Evolutionary conservation across 1,139 yeast species (phyloP).

Genomic region (Candida pseudoviswanathii): DNA sequence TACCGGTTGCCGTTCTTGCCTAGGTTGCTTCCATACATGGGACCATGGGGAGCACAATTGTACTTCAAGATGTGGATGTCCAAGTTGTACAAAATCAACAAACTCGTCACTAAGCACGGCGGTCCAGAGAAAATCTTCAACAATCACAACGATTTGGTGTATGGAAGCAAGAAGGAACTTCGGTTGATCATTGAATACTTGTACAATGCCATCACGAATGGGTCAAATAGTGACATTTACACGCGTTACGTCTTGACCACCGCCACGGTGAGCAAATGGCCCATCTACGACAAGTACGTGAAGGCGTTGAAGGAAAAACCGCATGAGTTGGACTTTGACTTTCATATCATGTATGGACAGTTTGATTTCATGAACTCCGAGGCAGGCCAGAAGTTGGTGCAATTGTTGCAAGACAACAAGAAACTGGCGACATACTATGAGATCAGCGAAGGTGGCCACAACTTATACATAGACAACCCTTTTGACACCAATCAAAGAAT

Average conservation of each 20-base stretch:
- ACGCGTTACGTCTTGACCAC: constrained; percentile 68
- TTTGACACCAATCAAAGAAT: constrained; percentile 53
- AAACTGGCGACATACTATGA: constrained; percentile 21
- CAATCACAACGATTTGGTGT: constrained; percentile 32
- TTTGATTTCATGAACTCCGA: constrained; percentile 84
- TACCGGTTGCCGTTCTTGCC: constrained; percentile 46
- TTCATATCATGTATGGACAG: constrained; percentile 73
- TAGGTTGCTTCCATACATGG: constrained; percentile 42
- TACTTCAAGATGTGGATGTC: constrained; percentile 50
- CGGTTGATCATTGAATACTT: constrained; percentile 55
- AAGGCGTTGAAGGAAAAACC: constrained; percentile 23
- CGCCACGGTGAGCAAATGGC: constrained; percentile 75
- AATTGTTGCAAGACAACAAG: constrained; percentile 29
- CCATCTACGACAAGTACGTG: constrained; percentile 65
- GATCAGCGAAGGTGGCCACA: constrained; percentile 48
- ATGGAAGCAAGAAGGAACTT: constrained; percentile 48
- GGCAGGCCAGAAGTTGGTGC: constrained; percentile 62
- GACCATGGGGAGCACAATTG: constrained; percentile 53
- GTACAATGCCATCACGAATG: constrained; percentile 60
- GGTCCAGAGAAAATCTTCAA: constrained; percentile 30
- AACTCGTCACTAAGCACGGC: constrained; percentile 36
- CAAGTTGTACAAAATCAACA: constrained; percentile 47
- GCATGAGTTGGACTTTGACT: constrained; percentile 34
- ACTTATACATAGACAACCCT: constrained; percentile 50
- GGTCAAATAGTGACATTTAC: constrained; percentile 67